A percentile compares a stretch with the other conserved stretches of the same genome.
phyloP scores from a whole-genome alignment of 2,329 filamentous ascomycete genomes.

The Daldinia sp. region DNA sequence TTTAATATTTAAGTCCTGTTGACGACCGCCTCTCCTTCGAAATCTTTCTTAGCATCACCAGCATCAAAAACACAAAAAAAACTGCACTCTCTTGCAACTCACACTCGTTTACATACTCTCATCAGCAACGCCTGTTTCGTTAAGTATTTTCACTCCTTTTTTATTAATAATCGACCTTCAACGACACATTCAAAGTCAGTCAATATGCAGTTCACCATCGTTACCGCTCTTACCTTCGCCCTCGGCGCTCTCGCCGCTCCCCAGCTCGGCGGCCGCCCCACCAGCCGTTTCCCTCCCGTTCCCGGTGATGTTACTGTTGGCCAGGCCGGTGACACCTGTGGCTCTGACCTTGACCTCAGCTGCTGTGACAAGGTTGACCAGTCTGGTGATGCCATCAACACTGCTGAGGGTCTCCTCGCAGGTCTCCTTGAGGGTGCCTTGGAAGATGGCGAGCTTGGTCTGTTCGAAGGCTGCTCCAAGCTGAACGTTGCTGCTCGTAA shows the following conservation, averaged over 20 bases:
- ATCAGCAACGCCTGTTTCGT: conserved; percentile 35
- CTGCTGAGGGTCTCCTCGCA: conserved; percentile 45
- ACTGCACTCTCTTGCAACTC: conserved; percentile 40
- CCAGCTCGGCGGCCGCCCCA: conserved; percentile 24
- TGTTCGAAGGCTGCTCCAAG: conserved; percentile 52
- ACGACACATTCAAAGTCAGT: conserved; percentile 36
- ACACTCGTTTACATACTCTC: conserved; percentile 42
- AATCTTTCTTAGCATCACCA: conserved; percentile 30
- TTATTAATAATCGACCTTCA: conserved; percentile 30
- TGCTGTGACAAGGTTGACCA: conserved; percentile 52
- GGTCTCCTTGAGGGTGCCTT: conserved; percentile 47
- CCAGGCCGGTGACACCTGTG: conserved; percentile 50
- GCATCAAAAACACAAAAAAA: conserved; percentile 38
- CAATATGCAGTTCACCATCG: conserved; percentile 60
- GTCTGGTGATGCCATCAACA: conserved; percentile 45
- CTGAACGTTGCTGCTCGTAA: conserved; percentile 47
- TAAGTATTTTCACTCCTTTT: conserved; percentile 27
- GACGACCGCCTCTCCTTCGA: conserved; percentile 21
- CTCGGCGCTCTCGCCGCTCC: conserved; percentile 49
- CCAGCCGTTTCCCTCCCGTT: conserved; percentile 23
- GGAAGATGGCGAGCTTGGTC: conserved; percentile 41
- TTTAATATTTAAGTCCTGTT: conserved; percentile 41
- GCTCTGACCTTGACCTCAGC: conserved; percentile 49
- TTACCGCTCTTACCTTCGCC: conserved; percentile 53
- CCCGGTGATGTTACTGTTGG: conserved; percentile 47